Evolutionary conservation across 2,329 filamentous ascomycete species (phyloP).

Genomic region (Macrophomina pseudophaseolina): DNA sequence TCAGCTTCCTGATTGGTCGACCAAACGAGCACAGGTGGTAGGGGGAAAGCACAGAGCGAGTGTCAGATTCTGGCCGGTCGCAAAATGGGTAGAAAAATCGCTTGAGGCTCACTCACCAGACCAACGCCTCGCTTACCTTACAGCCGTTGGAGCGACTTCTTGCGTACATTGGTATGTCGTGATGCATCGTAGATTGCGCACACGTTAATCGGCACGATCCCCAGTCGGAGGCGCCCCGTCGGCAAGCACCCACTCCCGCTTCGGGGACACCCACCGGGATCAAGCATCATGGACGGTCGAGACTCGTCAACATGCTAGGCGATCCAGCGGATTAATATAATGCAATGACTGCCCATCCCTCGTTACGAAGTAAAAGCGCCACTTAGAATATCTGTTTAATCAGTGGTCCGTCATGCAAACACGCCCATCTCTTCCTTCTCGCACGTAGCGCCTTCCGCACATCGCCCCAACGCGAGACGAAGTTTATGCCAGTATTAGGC

Average conservation of each 20-base stretch:
- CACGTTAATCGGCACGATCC: constrained; percentile 6
- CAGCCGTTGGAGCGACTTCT: too few relatives aligned
- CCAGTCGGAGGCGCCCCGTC: constrained; percentile 11
- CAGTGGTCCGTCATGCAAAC: constrained; percentile 12
- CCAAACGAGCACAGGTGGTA: too few relatives aligned
- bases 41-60: too few relatives aligned
- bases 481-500: constrained; percentile 5
- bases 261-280: constrained; percentile 6
- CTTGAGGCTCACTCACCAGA: too few relatives aligned
- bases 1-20: too few relatives aligned
- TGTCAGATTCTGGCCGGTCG: too few relatives aligned
- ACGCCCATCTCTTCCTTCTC: constrained; percentile 8
- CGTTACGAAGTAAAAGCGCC: constrained; percentile 15
- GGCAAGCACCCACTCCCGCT: constrained; percentile 15
- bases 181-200: constrained; percentile 1
- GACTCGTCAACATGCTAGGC: constrained; percentile 17
- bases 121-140: too few relatives aligned
- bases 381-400: background rate
- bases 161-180: background rate
- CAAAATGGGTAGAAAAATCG: too few relatives aligned
- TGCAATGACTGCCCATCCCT: constrained; percentile 14
- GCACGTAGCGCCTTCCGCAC: constrained; percentile 18
- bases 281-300: constrained; percentile 10
- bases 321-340: constrained; percentile 22
- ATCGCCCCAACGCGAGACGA: constrained; percentile 17